Conservation (phyloP, 768 basidiomycete species). For the Zangia roseola region DNA sequence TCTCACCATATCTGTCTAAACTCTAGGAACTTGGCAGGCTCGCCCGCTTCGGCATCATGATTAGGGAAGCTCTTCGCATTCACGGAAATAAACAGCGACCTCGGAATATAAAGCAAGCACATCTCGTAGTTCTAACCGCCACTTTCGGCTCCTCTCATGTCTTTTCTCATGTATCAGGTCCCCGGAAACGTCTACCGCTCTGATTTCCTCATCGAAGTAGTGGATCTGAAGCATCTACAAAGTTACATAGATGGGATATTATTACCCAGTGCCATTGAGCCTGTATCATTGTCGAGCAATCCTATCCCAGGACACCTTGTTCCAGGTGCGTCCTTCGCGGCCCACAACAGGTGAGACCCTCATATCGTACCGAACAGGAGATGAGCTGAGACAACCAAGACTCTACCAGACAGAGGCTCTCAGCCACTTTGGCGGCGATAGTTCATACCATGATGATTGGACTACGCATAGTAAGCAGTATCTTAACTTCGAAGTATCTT, state of each 20-base stretch:
- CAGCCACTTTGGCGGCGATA: not conserved
- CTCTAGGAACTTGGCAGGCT: not conserved
- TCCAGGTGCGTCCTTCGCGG: not conserved
- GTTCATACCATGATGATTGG: not conserved
- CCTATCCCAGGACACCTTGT: not conserved
- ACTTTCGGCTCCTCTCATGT: too few species aligned
- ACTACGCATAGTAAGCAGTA: conserved; percentile 1
- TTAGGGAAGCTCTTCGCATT: too few species aligned
- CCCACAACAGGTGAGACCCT: not conserved
- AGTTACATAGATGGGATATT: too few species aligned
- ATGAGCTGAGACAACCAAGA: not conserved
- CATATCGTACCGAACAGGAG: not conserved
- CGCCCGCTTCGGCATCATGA: too few species aligned
- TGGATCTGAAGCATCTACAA: not conserved
- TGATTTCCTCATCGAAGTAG: not conserved
- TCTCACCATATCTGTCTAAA: too few species aligned
- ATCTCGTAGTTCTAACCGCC: too few species aligned
- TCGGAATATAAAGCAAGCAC: not conserved
- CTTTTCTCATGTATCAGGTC: not conserved
- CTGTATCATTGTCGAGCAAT: not conserved
- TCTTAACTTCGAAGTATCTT: not conserved
- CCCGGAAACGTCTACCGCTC: not conserved
- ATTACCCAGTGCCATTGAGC: not conserved
- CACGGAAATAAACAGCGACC: too few species aligned
- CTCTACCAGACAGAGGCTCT: not conserved